Evolutionary conservation across 345 rosid species (phyloP).

Genomic region (Psidium guajava): DNA sequence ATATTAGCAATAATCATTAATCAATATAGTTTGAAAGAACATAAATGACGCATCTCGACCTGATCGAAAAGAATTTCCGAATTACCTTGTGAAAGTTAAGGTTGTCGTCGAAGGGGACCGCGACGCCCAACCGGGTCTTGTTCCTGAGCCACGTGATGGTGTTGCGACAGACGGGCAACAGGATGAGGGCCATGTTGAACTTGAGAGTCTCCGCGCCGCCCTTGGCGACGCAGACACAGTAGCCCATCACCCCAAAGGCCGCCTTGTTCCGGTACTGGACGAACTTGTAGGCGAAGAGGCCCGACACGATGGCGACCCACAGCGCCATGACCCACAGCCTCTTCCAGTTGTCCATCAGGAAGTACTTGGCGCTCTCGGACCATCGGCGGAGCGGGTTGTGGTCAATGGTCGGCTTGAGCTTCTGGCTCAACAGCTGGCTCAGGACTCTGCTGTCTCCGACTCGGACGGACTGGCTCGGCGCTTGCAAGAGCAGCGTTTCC

Average conservation of each 20-base stretch:
- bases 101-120: constrained; percentile 72
- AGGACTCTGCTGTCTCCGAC: constrained; percentile 45
- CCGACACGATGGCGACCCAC: constrained; percentile 52
- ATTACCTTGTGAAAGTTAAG: constrained; percentile 61
- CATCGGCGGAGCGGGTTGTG: constrained; percentile 34
- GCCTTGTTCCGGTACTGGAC: constrained; percentile 44
- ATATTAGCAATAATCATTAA: background rate
- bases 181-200: constrained; percentile 84
- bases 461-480: constrained; percentile 67
- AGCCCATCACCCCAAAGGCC: constrained; percentile 67
- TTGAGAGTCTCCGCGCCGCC: constrained; percentile 84
- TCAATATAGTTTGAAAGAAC: background rate
- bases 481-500: constrained; percentile 68
- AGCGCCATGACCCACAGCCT: constrained; percentile 70
- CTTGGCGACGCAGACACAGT: constrained; percentile 78
- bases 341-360: constrained; percentile 74
- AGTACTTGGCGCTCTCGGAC: constrained; percentile 39
- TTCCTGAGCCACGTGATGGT: constrained; percentile 89
- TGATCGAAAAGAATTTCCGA: background rate
- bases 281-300: constrained; percentile 65
- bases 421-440: constrained; percentile 77
- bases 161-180: constrained; percentile 73
- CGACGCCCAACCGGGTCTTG: constrained; percentile 62
- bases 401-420: constrained; percentile 62
- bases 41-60: background rate